Evolutionary conservation across 768 basidiomycete species (phyloP), one percentile per base, ranked within the genome.

Genomic region (Mycena leptocephala): DNA sequence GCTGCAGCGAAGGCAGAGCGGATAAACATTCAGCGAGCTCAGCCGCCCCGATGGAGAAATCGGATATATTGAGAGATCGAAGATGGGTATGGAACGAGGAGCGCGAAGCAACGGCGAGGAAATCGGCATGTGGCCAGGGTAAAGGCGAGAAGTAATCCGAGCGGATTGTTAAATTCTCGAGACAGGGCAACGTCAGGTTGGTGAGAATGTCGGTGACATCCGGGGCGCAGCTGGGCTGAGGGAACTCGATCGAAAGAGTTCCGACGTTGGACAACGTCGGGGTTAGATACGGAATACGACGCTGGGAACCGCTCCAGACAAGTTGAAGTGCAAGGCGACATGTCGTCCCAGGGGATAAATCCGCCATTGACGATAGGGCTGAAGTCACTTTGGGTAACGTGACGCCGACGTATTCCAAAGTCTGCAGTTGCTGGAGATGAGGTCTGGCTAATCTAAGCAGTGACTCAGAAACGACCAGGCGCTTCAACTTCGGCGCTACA

Each of bases 321-420:
- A 72, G 71, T 55, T 72, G 71, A 63, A 72, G 62, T 64, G 10
- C 62, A 41, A 72, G 62, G 51, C 71, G 61, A 65, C 71, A 72
- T 64, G 59, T 62, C 55, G 59, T 61, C 35, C 59, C 59, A 24
- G 35, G 4, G n/a, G 35, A 61, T 61, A 61, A 61, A 61, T n/a
- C 35, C n/a, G 59, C 59, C 59, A 61, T 61, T 61, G 59, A 61
- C 11, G 59, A 61, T 61, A 61, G 59, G 11, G 59, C 59, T 61
- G 59, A 11, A 24, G 59, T 61, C n/a, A 61, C 35, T 61, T 64
- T 72, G 62, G 71, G 62, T 41, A 55, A 46, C 62, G 61, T 72
- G 71, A 72, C 62, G 71, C 62, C 62, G 37, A 72, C 18, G 62
- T 28, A 72, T 72, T 72, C 71, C 62, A 72, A 64, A 41, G 37